Percentiles rank a stretch among this genome's conserved stretches.
Evolutionary conservation across 352 stramenopile species (phyloP).

Genomic region (Phytophthora fragariae): DNA sequence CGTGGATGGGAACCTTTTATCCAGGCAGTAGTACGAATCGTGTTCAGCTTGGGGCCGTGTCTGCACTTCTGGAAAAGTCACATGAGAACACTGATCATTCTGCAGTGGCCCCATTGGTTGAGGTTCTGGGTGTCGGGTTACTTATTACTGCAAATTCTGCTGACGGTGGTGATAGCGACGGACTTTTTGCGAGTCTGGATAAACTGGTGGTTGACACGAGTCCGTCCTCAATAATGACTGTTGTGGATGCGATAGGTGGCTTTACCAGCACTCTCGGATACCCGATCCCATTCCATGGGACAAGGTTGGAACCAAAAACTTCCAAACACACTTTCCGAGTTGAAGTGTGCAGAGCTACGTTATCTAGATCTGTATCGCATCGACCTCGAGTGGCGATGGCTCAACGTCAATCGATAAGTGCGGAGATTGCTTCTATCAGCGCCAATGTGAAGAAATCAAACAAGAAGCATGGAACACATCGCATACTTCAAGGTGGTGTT

Average conservation of each 20-base stretch:
- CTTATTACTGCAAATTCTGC: slow-evolving; percentile 29
- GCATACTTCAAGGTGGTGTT: slow-evolving; percentile 43
- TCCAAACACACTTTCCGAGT: slow-evolving; percentile 35
- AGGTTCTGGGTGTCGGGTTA: slow-evolving; percentile 38
- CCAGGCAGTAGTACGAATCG: slow-evolving; percentile 8
- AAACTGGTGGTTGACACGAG: slow-evolving; percentile 32
- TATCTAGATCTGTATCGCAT: slow-evolving; percentile 33
- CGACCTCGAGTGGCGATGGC: slow-evolving; percentile 31
- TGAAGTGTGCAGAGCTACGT: slow-evolving; percentile 35
- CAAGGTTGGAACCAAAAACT: not conserved
- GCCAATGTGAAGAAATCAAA: slow-evolving; percentile 24
- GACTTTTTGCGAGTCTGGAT: slow-evolving; percentile 24
- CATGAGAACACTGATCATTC: not conserved
- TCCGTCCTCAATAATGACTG: slow-evolving; percentile 13
- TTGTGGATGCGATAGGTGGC: slow-evolving; percentile 14
- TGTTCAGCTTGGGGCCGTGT: slow-evolving; percentile 33
- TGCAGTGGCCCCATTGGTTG: slow-evolving; percentile 13
- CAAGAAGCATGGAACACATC: not conserved
- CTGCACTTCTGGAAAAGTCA: slow-evolving; percentile 16
- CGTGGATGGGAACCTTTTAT: slow-evolving; percentile 27
- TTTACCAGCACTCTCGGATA: slow-evolving; percentile 32
- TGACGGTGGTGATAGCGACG: slow-evolving; percentile 28
- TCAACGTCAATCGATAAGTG: slow-evolving; percentile 37
- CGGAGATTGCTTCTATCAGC: slow-evolving; percentile 41
- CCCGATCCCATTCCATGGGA: slow-evolving; percentile 27